These are phyloP conservation scores for Smallanthus sonchifolius DNA, from an alignment of 129 eudicot species.

Conservation along the genomic window DNA sequence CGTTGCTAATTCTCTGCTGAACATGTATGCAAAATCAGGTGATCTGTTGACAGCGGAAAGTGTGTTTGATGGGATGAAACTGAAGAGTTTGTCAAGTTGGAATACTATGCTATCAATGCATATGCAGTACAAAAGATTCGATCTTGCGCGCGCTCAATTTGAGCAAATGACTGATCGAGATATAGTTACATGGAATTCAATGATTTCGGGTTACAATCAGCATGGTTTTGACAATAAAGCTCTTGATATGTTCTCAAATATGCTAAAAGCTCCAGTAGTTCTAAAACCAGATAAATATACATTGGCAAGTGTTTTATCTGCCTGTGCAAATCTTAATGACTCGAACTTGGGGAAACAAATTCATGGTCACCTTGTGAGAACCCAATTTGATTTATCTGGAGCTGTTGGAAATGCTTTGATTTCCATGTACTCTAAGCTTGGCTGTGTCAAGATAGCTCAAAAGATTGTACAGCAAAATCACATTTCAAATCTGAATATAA, in stretches of 20 bases:
- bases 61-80: constrained; percentile 45
- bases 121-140: constrained; percentile 51
- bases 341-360: constrained; percentile 53
- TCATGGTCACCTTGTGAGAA: constrained; percentile 52
- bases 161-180: constrained; percentile 59
- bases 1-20: constrained; percentile 66
- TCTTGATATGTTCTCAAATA: constrained; percentile 43
- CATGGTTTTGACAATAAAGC: constrained; percentile 56
- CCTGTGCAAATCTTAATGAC: constrained; percentile 58
- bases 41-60: constrained; percentile 43
- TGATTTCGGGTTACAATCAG: constrained; percentile 78
- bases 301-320: constrained; percentile 63
- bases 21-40: constrained; percentile 80
- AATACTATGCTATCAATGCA: constrained; percentile 59
- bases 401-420: constrained; percentile 73
- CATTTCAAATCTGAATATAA: constrained; percentile 38
- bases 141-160: constrained; percentile 52
- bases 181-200: constrained; percentile 72
- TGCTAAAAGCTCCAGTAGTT: constrained; percentile 33
- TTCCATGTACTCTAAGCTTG: constrained; percentile 70
- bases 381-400: constrained; percentile 44
- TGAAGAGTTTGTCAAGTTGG: constrained; percentile 53
- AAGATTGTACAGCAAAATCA: constrained; percentile 34
- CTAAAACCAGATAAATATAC: constrained; percentile 66
- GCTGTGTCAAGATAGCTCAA: constrained; percentile 46